Evolutionary conservation across 495 filamentous ascomycete genomes (phyloP).

Genomic region (Annulohypoxylon bovei): DNA sequence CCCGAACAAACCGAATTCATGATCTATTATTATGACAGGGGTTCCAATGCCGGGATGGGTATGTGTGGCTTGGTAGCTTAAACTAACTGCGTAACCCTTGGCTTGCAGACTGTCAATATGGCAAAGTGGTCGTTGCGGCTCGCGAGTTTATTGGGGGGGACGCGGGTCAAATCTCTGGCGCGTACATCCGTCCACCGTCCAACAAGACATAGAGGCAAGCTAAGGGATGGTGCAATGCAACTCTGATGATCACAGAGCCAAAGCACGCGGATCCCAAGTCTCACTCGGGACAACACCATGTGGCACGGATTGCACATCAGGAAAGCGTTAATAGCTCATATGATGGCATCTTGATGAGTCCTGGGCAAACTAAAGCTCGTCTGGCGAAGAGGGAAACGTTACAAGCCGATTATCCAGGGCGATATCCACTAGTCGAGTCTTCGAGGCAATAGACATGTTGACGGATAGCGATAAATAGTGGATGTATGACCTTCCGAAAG

Average conservation of each 20-base stretch:
- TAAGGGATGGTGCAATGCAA: constrained; percentile 41
- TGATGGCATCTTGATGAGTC: constrained; percentile 16
- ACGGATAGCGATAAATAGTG: constrained; percentile 30
- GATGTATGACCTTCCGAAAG: constrained; percentile 39
- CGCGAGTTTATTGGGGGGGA: constrained; percentile 30
- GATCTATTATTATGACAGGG: constrained; percentile 24
- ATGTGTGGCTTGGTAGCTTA: constrained; percentile 28
- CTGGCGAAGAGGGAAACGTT: constrained; percentile 30
- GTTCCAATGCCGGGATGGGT: constrained; percentile 24
- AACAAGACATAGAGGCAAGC: constrained; percentile 24
- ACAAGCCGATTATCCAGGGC: constrained; percentile 3
- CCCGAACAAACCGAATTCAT: constrained; percentile 18
- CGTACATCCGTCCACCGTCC: constrained; percentile 9
- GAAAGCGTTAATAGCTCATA: constrained; percentile 30
- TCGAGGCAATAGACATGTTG: constrained; percentile 22
- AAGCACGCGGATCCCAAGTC: constrained; percentile 36
- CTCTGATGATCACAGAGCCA: constrained; percentile 37
- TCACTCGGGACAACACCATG: constrained; percentile 21
- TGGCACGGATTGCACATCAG: constrained; percentile 23
- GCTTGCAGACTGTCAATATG: constrained; percentile 31
- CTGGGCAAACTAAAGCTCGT: constrained; percentile 10
- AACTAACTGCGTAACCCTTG: constrained; percentile 16
- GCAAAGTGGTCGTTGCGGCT: constrained; percentile 35
- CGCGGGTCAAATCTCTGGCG: constrained; percentile 22
- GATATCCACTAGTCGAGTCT: constrained; percentile 16